Evolutionary conservation across 2,329 filamentous ascomycete species (phyloP), one percentile per base, ranked within the genome.

Genomic region (Colletotrichum spaethianum): DNA sequence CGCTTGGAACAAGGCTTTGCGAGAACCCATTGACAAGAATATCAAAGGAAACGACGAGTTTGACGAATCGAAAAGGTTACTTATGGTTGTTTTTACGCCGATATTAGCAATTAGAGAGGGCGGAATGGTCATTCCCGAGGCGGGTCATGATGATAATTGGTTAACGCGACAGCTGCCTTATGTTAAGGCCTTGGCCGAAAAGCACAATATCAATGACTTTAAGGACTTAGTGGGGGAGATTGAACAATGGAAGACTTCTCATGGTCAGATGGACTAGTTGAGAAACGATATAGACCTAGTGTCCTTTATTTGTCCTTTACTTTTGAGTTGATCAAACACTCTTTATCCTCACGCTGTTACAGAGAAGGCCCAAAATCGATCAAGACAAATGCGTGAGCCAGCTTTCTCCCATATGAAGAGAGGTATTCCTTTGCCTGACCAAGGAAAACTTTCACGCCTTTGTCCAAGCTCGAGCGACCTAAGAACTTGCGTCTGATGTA

Each of bases 61-160:
- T 18, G 62, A 55, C 1, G 46, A 40, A 8, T 46, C 18, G 6
- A 60, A 60, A 20, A 59, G 46, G 7, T 16, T 70, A 4, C 26
- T 38, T 28, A 60, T 60, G 44, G 46, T 70, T 12, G 26, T 53
- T 4, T 60, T 70, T 20, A 70, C 67, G 28, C 53, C 67, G 5
- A 36, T 66, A n/a, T 14, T 66, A 20, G 53, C 67, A 6, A 31
- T 60, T 8, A 46, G 67, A 6, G 62, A 70, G 46, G 53, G 44
- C 5, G 62, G 62, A 5, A 66, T 66, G 67, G 44, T 28, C 3
- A 55, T 60, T 23, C 62, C 62, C 5, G 53, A 60, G 16, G 62
- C 67, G 11, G 67, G 67, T 14, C 62, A 70, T 2, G 63, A 70
- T 14, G 46, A 26, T 0, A 28, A 36, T 1, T 70, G 67, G 67